Conservation (phyloP, 78 protist genomes). For the Cavenderia fasciculata region DNA sequence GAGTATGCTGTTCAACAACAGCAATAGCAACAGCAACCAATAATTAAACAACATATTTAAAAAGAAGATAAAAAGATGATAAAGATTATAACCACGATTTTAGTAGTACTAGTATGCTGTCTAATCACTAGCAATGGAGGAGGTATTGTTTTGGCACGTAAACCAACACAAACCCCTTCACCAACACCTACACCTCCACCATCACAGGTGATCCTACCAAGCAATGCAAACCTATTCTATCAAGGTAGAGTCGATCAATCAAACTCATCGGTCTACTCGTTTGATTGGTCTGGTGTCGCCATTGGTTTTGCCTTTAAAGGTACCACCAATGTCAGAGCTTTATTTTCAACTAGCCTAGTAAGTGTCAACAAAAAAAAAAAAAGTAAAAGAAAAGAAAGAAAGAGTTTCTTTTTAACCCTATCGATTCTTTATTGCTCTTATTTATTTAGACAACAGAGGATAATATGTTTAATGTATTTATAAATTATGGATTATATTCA, state of each 20-base stretch:
- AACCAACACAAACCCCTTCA: background rate
- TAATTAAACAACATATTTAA: too few relatives aligned
- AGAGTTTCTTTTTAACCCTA: background rate
- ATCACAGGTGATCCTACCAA: background rate
- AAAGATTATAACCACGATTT: too few relatives aligned
- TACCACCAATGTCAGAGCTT: background rate
- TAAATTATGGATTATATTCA: background rate
- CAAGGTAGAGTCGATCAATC: constrained; percentile 31
- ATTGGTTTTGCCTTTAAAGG: background rate
- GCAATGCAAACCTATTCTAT: constrained; percentile 7
- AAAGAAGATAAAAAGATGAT: too few relatives aligned
- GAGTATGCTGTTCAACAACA: too few relatives aligned
- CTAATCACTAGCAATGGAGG: too few relatives aligned
- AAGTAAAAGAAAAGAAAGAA: background rate
- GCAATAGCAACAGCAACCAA: too few relatives aligned
- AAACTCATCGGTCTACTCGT: background rate
- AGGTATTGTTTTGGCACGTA: background rate
- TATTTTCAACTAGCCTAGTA: background rate
- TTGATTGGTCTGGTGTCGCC: constrained; percentile 34
- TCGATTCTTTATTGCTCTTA: background rate
- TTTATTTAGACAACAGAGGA: background rate
- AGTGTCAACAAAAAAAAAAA: background rate
- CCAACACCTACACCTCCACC: background rate
- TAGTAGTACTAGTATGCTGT: too few relatives aligned
- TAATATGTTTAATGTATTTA: constrained; percentile 7